Base-by-base conservation (phyloP, 1,284 basidiomycete genomes). In the Mycosarcoma mackinlayi region DNA sequence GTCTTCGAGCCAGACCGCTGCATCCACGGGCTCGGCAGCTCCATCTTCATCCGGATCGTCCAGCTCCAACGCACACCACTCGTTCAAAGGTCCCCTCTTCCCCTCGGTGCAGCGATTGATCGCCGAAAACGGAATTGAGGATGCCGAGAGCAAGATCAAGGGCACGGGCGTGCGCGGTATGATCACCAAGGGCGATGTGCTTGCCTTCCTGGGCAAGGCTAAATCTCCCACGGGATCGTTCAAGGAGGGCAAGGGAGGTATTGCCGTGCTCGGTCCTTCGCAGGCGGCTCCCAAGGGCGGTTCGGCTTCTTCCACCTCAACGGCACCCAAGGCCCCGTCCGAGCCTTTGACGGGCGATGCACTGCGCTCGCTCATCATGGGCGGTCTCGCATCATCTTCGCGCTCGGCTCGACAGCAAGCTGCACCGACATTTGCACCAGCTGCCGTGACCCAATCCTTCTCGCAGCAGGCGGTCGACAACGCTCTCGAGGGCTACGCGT, bases 121-220 rank as follows among this genome's bases (percentile, higher is more conserved):
- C 24, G 64, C 75, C 23, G 65, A 81, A 48, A 71, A 78, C 48
- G 59, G 68, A 37, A 77, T 81, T 35, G 31, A 73, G 16, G 83
- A 85, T 45, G 70, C 82, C 3, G 68, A 77, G 41, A 65, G 41
- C 30, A 75, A 76, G 37, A 83, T 85, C 71, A 84, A 81, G 59
- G 84, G 77, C 3, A 84, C 84, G 2, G 84, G 84, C 7, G 66
- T 77, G 19, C 67, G 79, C 34, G 84, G 84, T 10, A 81, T 82
- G 61, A 64, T 85, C 33, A 85, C 83, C 24, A 85, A 85, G 68
- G 84, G 84, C 6, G 84, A 85, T 48, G 81, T 85, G 1, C 74
- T 85, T 18, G 79, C 81, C 2, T 75, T 75, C 70, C 69, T 84
- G 11, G 84, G 84, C 27, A 76, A 74, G 53, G 76, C 62, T 21